These are phyloP conservation scores for Phlebiopsis flavidoalba DNA, from an alignment of 768 basidiomycete genomes.

Conservation along the genomic window DNA sequence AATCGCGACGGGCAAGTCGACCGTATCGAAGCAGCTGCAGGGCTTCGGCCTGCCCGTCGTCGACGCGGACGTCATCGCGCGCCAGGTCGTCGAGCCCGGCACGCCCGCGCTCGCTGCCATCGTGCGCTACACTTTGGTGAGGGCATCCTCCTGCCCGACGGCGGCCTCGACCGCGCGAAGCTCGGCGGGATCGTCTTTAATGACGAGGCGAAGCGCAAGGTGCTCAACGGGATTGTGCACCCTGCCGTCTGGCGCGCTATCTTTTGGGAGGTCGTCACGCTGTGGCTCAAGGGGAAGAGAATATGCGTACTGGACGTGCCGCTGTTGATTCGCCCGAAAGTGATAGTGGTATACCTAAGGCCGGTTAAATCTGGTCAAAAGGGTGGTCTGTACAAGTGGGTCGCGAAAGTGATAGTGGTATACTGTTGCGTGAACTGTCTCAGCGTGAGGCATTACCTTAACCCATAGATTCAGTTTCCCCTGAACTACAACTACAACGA, in stretches of 20 bases:
- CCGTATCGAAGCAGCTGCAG: conserved; percentile 73
- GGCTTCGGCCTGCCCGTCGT: conserved; percentile 72
- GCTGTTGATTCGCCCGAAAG: conserved; percentile 73
- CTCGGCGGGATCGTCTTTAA: conserved; percentile 84
- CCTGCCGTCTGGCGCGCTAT: conserved; percentile 85
- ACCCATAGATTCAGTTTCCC: conserved; percentile 47
- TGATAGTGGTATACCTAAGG: conserved; percentile 89
- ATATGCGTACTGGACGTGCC: conserved; percentile 89
- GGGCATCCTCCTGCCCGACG: conserved; percentile 60
- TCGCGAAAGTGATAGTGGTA: conserved; percentile 82
- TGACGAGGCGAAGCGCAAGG: conserved; percentile 62
- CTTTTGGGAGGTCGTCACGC: conserved; percentile 55
- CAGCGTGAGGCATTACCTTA: background rate
- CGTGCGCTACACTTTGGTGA: conserved; percentile 64
- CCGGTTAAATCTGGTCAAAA: no score
- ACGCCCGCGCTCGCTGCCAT: conserved; percentile 69
- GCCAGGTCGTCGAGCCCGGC: conserved; percentile 81
- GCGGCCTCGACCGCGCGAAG: conserved; percentile 74
- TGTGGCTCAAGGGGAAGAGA: conserved; percentile 76
- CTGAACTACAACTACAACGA: conserved; percentile 78
- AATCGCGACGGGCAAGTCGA: conserved; percentile 95
- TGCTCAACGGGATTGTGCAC: conserved; percentile 83
- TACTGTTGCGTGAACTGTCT: conserved; percentile 65
- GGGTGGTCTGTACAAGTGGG: conserved; percentile 76
- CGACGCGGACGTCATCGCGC: conserved; percentile 89